Base-by-base conservation (phyloP, 2,329 filamentous ascomycete species). In the Neopestalotiopsis sp. region DNA sequence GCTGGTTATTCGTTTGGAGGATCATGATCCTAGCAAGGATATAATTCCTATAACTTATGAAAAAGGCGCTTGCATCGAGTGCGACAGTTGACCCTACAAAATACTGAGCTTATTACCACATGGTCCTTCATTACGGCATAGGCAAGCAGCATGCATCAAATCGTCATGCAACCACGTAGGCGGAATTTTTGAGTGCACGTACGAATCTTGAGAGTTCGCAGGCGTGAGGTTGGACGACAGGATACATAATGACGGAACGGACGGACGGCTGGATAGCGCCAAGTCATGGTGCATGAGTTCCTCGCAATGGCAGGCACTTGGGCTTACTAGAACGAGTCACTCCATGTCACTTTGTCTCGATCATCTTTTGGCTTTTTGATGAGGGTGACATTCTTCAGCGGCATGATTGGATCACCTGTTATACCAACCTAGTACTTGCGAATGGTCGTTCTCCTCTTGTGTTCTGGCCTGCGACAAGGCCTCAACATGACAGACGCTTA, bases 231-330 rank as follows among this genome's bases (percentile, higher is more conserved):
- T 80, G 40, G 89, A 89, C 78, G 79, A 80, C 73, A 89, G 89
- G 82, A 76, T 81, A 70, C 87, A 83, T 34, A 73, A 90, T 32
- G 87, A 88, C 71, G 88, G 89, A 80, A 86, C 84, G 40, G 88
- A 87, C 13, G 88, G 85, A 28, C 24, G 24, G 24, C 24, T 1
- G 24, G 24, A 28, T 49, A 86, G 83, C 10, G 76, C 82, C 71
- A 88, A 88, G 77, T 63, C 77, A 1, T 77, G 80, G 67, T 90
- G 88, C 75, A 81, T 85, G 75, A 71, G 79, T 7, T 88, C 88
- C 32, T 38, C 74, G 90, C 65, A 81, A 81, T 71, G 84, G 83
- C 38, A 81, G 88, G 77, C 80, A 90, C 63, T 78, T 83, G 64
- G 81, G 87, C 75, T 81, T 90, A 77, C 76, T 82, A 61, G 4